Base-by-base conservation (phyloP, 2,329 filamentous ascomycete genomes). In the Knoxdaviesia capensis region DNA sequence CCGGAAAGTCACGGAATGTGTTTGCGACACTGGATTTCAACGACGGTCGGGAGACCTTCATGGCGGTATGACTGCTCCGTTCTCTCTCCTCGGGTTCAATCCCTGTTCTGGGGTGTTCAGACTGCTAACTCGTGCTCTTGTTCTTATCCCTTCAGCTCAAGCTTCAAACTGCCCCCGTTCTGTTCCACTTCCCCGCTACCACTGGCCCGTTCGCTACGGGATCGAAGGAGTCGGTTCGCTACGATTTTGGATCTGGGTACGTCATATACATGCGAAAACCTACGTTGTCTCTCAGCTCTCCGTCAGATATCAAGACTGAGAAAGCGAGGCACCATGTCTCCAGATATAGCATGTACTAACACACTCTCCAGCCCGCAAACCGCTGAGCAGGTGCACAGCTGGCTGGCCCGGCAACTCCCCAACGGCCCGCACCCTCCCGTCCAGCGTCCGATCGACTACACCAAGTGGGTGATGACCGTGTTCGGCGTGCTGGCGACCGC, bases 131-230 rank as follows among this genome's bases (percentile, higher is more conserved):
- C 34, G 11, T 34, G n/a, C 10, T 4, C 20, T 39, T 39, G 29
- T 33, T 35, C 2, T 32, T 28, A 7, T 36, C 29, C 29, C 5
- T 48, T 36, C 51, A 96, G 88, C 72, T 96, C 51, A 78, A 82
- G 60, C 76, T 98, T 36, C 84, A 94, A 76, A 94, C 88, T 39
- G 90, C 90, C 6, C 90, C 90, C 1, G 80, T 96, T 35, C 69
- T 98, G 37, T 64, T 94, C 38, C 65, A 93, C 49, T 96, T 90
- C 66, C 83, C 75, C 47, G 85, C 47, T 29, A 94, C 87, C 5
- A 62, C 69, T 43, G 90, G 90, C 11, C 80, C 83, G 30, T 72
- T 85, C 57, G 86, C 88, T 41, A 79, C 74, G 49, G 54, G 73
- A 38, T 74, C 80, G 43, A 60, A 65, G 41, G 72, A 80, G 10